Evolutionary conservation across 2,329 filamentous ascomycete genomes (phyloP), one percentile per base, ranked within the genome.

Genomic region (Laburnicola sp.): DNA sequence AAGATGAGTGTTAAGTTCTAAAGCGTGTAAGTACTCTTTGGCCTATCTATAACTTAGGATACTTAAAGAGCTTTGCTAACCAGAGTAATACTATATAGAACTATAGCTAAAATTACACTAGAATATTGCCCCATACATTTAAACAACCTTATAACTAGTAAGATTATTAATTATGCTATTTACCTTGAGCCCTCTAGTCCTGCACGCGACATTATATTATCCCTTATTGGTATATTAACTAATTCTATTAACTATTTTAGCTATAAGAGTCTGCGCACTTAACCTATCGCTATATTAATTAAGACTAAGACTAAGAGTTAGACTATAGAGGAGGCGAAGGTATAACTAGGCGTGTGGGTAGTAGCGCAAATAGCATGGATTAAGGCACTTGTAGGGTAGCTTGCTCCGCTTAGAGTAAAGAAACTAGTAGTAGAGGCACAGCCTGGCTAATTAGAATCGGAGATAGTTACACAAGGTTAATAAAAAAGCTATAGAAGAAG

Each of bases 161-260:
- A 60, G 53, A 56, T 60, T 32, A 45, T 60, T n/a, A 50, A 58
- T 40, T 60, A 60, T 31, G 48, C 55, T 26, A 58, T 58, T 36
- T 45, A 45, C 45, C 54, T 57, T 46, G 47, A 53, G 32, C 51
- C 43, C 43, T 59, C 51, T 7, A 25, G 50, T 50, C 56, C 49
- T 9, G 46, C 47, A 37, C 51, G 42, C 48, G 51, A 58, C 22
- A 44, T 42, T 44, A 57, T 55, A 45, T 53, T 37, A 51, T 56
- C 49, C 42, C 34, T 58, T 25, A 44, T 59, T 27, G 25, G 42
- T 45, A 54, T 53, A 32, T 47, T 46, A 22, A 35, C 49, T 32
- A 42, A 57, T 35, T 59, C 56, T 38, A 50, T 59, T 11, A 59
- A 60, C 49, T 51, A 60, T 36, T 47, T 53, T 25, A 22, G 42